Evolutionary conservation across 164 flowering plant species (phyloP).

Genomic region (Chloranthus sessilifolius): DNA sequence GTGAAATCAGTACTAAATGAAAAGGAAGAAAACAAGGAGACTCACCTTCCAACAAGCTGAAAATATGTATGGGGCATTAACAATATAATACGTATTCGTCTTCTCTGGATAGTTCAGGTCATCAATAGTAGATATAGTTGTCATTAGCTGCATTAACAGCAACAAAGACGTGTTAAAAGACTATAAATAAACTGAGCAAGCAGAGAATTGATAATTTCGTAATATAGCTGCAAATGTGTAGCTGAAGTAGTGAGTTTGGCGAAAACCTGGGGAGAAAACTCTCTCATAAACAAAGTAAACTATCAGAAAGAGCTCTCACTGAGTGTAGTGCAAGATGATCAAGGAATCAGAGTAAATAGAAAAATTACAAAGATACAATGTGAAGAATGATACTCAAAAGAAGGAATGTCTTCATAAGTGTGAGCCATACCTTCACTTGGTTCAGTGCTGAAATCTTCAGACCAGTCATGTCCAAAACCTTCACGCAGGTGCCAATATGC

Average conservation of each 20-base stretch:
- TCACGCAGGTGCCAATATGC: slow-evolving; percentile 69
- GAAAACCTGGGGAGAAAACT: no score
- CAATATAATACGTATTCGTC: slow-evolving; percentile 91
- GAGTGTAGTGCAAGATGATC: no score
- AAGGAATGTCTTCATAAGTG: neutral
- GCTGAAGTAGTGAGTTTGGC: no score
- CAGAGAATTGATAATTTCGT: no score
- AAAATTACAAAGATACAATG: no score
- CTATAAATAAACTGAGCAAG: neutral
- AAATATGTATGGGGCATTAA: slow-evolving; percentile 86
- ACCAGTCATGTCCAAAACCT: slow-evolving; percentile 96
- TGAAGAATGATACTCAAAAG: no score
- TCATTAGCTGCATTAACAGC: slow-evolving; percentile 62
- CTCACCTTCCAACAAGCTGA: slow-evolving; percentile 99
- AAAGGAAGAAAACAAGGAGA: neutral
- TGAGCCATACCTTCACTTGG: slow-evolving; percentile 66
- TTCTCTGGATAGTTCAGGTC: slow-evolving; percentile 98
- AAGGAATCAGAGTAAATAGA: no score
- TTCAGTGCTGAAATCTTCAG: slow-evolving; percentile 82
- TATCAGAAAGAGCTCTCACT: no score
- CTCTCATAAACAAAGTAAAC: no score
- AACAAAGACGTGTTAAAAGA: neutral
- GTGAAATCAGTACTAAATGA: no score
- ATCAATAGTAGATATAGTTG: slow-evolving; percentile 79
- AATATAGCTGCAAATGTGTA: no score